Evolutionary conservation across 106 monocot genomes (phyloP), one percentile per base, ranked within the genome.

Genomic region (Gastrodia elata): DNA sequence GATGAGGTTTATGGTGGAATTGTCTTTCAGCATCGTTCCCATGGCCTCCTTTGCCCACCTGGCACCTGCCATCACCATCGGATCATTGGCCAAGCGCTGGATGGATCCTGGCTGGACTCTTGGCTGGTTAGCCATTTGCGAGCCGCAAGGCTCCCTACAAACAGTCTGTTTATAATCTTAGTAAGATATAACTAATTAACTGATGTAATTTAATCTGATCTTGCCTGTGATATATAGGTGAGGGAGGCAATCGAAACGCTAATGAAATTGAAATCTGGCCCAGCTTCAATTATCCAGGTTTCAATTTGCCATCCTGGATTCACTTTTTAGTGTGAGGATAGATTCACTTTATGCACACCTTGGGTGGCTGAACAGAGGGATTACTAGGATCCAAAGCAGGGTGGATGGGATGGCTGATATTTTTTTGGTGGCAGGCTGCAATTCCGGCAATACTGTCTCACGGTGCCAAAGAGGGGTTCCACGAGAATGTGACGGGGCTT

Each of bases 1-100:
- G 97, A 97, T 68, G 97, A 97, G 74, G 73, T 93, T n/a, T 97
- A 97, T 52, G 97, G 75, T 15, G 86, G 90, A 72, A 88, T 97
- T 88, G 89, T 80, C 5, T 97, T 86, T 65, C 76, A 84, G 78
- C 55, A 93, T 93, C 77, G 75, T 97, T 20, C 88, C 92, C 4
- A 81, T 97, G 88, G 81, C 84, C 13, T 84, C 84, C 3, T 80
- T 90, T 20, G 80, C 84, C 26, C 75, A 86, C 39, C 72, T 88
- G 41, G 82, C 84, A 13, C 88, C 97, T 1, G 71, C 93, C 37
- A 82, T 97, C 16, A 97, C 79, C 10, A 84, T 97, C 11, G 93
- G 97, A 26, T 80, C 92, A 0, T 55, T 97, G 68, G 90, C 97
- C 4, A 93, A 97, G 78, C 75, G 90, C 18, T 97, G 87, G 88